These are phyloP conservation scores for Streptanthus diversifolius DNA, from an alignment of 345 rosid species.

Conservation along the genomic window DNA sequence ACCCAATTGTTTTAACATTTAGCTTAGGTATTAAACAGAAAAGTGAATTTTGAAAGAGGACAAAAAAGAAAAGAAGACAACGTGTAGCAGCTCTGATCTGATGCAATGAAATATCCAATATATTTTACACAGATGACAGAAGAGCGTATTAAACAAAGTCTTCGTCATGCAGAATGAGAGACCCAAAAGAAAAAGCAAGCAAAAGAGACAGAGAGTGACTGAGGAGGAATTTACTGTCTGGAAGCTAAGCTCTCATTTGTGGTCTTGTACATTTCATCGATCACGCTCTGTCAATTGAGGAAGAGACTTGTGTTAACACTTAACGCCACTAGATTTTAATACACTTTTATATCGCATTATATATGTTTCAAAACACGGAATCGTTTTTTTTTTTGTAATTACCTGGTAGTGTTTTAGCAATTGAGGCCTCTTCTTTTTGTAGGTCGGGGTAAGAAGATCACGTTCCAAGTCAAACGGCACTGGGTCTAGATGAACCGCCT, in stretches of 20 bases:
- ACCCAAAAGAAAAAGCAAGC: background rate
- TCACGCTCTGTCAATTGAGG: conserved; percentile 23
- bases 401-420: conserved; percentile 78
- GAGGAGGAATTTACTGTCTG: conserved; percentile 19
- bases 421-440: conserved; percentile 84
- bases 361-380: background rate
- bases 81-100: conserved; percentile 14
- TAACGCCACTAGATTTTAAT: background rate
- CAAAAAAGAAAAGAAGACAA: background rate
- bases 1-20: background rate
- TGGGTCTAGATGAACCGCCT: conserved; percentile 78
- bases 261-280: conserved; percentile 36
- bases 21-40: background rate
- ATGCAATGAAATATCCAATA: conserved; percentile 10
- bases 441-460: conserved; percentile 83
- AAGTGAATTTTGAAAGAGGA: background rate
- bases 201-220: background rate
- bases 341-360: background rate
- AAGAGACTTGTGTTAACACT: background rate
- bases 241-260: conserved; percentile 22
- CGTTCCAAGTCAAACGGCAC: conserved; percentile 73
- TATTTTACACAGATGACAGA: conserved; percentile 20
- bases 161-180: background rate
- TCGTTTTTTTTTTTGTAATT: background rate
- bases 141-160: conserved; percentile 14